These are phyloP conservation scores for Daedaleopsis sinensis DNA, from an alignment of 768 basidiomycete species.

Conservation along the genomic window DNA sequence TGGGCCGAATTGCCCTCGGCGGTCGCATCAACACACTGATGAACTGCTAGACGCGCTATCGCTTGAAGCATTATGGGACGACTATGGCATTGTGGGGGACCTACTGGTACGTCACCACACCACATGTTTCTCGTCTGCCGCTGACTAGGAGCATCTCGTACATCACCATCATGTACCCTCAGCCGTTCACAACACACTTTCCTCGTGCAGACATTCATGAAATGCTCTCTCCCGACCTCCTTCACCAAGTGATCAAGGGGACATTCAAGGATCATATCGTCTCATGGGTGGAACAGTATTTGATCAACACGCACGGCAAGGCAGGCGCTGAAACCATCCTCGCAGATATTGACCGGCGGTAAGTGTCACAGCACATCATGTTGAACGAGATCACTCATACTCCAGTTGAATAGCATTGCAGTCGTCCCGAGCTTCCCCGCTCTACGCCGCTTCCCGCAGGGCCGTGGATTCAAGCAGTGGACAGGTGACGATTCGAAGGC, in stretches of 20 bases:
- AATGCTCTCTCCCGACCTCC: conserved; percentile 18
- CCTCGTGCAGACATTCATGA: conserved; percentile 28
- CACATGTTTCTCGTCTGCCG: too few relatives aligned
- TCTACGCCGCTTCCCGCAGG: conserved; percentile 20
- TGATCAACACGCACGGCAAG: conserved; percentile 15
- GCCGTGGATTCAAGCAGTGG: conserved; percentile 27
- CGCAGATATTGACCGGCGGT: conserved; percentile 22
- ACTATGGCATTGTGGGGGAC: too few relatives aligned
- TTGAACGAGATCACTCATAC: too few relatives aligned
- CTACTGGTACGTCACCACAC: neutral
- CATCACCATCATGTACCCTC: neutral
- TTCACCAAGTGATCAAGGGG: conserved; percentile 28
- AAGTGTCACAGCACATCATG: neutral
- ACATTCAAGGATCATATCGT: conserved; percentile 28
- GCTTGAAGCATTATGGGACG: too few relatives aligned
- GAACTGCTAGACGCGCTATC: too few relatives aligned
- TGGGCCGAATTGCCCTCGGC: too few relatives aligned
- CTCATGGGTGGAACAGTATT: too few relatives aligned
- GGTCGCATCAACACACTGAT: too few relatives aligned
- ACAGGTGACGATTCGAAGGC: conserved; percentile 29
- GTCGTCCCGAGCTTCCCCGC: conserved; percentile 21
- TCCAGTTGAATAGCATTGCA: conserved; percentile 19
- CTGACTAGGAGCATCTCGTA: too few relatives aligned
- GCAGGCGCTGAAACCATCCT: neutral
- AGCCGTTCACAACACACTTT: conserved; percentile 25